Evolutionary conservation across 306 rosid species (phyloP).

Genomic region (Pyrus bretschneideri): DNA sequence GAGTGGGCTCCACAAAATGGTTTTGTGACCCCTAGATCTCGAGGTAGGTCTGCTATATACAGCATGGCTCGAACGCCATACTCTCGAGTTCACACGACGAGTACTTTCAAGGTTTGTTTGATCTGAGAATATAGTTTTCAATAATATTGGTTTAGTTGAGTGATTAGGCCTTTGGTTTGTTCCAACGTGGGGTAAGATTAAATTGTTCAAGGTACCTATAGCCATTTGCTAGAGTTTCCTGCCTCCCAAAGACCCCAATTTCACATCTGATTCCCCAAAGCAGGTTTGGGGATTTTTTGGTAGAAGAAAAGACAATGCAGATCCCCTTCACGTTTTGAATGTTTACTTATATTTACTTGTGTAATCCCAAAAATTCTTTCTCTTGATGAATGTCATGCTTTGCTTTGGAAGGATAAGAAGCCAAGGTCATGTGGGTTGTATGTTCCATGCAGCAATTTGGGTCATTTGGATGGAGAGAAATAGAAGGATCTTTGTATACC

Average conservation of each 20-base stretch:
- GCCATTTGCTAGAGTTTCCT: background rate
- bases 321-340: background rate
- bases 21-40: conserved; percentile 66
- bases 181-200: no score
- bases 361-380: background rate
- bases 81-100: conserved; percentile 45
- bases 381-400: background rate
- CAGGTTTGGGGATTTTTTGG: background rate
- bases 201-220: background rate
- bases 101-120: conserved; percentile 51
- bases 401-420: background rate
- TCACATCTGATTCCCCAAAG: background rate
- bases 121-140: background rate
- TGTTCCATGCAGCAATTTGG: background rate
- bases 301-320: background rate
- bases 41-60: conserved; percentile 83
- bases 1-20: conserved; percentile 53
- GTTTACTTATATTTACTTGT: background rate
- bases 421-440: background rate
- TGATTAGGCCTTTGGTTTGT: background rate
- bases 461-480: background rate
- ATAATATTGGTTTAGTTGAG: background rate
- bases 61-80: conserved; percentile 85
- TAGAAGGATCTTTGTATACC: background rate
- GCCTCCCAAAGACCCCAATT: background rate